These are phyloP conservation scores for Penicillium rolfsii DNA, from an alignment of 2,329 filamentous ascomycete genomes.

Conservation along the genomic window DNA sequence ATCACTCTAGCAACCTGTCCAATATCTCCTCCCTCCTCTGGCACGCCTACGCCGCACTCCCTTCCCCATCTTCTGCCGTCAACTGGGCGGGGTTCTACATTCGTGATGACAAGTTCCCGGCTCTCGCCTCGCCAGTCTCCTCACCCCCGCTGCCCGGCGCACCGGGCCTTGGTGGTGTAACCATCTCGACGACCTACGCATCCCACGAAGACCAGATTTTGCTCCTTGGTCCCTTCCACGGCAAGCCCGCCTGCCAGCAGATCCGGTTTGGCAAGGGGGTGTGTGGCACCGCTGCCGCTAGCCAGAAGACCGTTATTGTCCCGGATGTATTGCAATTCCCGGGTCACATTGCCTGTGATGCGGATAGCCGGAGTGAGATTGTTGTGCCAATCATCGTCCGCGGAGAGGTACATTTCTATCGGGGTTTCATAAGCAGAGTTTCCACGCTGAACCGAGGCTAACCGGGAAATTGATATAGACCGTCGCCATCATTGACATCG, in stretches of 20 bases:
- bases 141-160: slow-evolving; percentile 25
- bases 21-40: slow-evolving; percentile 54
- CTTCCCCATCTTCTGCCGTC: slow-evolving; percentile 47
- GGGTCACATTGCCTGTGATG: slow-evolving; percentile 56
- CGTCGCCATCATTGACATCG: slow-evolving; percentile 54
- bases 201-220: slow-evolving; percentile 34
- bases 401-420: slow-evolving; percentile 41
- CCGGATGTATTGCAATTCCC: slow-evolving; percentile 49
- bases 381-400: slow-evolving; percentile 51
- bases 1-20: slow-evolving; percentile 46
- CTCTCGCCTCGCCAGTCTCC: slow-evolving; percentile 28
- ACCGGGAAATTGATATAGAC: slow-evolving; percentile 40
- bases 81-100: slow-evolving; percentile 57
- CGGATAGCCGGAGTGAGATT: slow-evolving; percentile 54
- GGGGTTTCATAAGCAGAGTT: not conserved
- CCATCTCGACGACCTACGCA: slow-evolving; percentile 31
- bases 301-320: slow-evolving; percentile 47
- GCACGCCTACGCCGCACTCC: slow-evolving; percentile 52
- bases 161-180: slow-evolving; percentile 18
- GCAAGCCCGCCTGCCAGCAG: slow-evolving; percentile 53
- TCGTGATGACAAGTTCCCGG: slow-evolving; percentile 47
- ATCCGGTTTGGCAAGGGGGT: slow-evolving; percentile 52
- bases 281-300: slow-evolving; percentile 50
- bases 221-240: slow-evolving; percentile 53
- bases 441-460: not conserved